Percentiles rank a stretch among this genome's conserved stretches.
Conservation (phyloP, 2,329 filamentous ascomycete genomes). For the Ophiosphaerella herpotricha region DNA sequence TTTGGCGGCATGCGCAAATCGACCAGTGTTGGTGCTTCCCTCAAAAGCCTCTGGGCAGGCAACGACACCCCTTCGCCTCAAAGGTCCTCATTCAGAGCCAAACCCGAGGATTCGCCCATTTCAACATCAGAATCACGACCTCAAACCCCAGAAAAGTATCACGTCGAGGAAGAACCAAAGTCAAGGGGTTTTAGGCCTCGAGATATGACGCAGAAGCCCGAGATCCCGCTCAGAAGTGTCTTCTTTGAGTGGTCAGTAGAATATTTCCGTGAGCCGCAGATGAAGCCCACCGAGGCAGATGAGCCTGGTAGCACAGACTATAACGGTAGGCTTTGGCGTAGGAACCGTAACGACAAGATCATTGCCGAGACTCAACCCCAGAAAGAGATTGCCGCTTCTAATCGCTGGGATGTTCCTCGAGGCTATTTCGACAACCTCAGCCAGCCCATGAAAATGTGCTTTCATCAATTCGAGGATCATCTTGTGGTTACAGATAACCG, state of each 20-base stretch:
- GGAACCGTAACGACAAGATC: slow-evolving; percentile 90
- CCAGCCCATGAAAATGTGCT: slow-evolving; percentile 90
- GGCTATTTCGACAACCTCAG: slow-evolving; percentile 86
- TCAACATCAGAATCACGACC: slow-evolving; percentile 76
- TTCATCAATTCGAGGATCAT: slow-evolving; percentile 97
- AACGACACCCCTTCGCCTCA: slow-evolving; percentile 38
- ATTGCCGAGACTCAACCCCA: slow-evolving; percentile 90
- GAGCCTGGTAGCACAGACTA: slow-evolving; percentile 96
- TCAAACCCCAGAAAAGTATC: slow-evolving; percentile 66
- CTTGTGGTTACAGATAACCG: slow-evolving; percentile 91
- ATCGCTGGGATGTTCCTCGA: slow-evolving; percentile 83
- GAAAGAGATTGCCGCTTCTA: slow-evolving; percentile 83
- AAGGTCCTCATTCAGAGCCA: slow-evolving; percentile 47
- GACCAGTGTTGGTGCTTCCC: slow-evolving; percentile 66
- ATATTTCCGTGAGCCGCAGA: slow-evolving; percentile 97
- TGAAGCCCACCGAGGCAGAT: slow-evolving; percentile 94
- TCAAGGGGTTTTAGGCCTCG: slow-evolving; percentile 74
- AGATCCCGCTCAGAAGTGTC: slow-evolving; percentile 76
- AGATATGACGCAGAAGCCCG: slow-evolving; percentile 62
- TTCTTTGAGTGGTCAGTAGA: slow-evolving; percentile 95
- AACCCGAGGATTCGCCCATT: slow-evolving; percentile 63
- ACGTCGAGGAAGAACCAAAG: slow-evolving; percentile 76
- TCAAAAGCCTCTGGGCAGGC: slow-evolving; percentile 63
- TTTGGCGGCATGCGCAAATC: slow-evolving; percentile 64
- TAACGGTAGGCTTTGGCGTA: slow-evolving; percentile 90